A percentile compares a stretch with the other conserved stretches of the same genome.
These are phyloP conservation scores for Heterobasidion occidentale DNA, from an alignment of 1,284 basidiomycete species.

Conservation along the genomic window DNA sequence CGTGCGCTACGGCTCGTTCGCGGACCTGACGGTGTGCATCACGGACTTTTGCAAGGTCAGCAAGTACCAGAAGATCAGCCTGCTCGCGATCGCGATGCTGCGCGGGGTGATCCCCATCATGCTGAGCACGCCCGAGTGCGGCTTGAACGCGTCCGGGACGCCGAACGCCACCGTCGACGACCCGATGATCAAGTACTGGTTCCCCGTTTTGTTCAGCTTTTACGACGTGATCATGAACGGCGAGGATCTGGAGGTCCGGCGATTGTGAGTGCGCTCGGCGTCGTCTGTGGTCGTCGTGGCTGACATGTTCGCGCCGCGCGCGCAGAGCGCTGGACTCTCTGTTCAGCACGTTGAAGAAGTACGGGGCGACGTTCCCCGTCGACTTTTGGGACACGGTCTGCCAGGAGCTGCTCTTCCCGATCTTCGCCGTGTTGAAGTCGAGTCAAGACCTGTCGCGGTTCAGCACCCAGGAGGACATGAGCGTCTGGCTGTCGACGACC, in stretches of 20 bases:
- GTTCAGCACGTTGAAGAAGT: slow-evolving; percentile 89
- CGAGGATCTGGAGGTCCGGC: slow-evolving; percentile 95
- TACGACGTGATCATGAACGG: slow-evolving; percentile 99
- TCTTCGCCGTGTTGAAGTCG: slow-evolving; percentile 93
- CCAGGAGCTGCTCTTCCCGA: slow-evolving; percentile 96
- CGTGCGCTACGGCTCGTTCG: slow-evolving; percentile 89
- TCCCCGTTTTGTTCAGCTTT: slow-evolving; percentile 93
- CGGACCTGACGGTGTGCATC: slow-evolving; percentile 94
- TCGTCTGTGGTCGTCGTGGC: neutral
- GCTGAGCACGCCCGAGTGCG: slow-evolving; percentile 80
- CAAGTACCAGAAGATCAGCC: slow-evolving; percentile 97
- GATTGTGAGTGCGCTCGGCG: slow-evolving; percentile 56
- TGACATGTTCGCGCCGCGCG: neutral
- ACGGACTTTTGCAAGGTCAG: slow-evolving; percentile 99
- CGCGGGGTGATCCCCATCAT: slow-evolving; percentile 88
- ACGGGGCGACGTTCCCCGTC: slow-evolving; percentile 81
- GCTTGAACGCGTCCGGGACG: slow-evolving; percentile 36
- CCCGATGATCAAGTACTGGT: slow-evolving; percentile 94
- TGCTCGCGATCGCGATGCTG: slow-evolving; percentile 96
- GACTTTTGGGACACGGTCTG: slow-evolving; percentile 99
- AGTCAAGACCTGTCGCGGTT: slow-evolving; percentile 89
- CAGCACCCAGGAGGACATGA: slow-evolving; percentile 97
- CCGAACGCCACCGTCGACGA: slow-evolving; percentile 49
- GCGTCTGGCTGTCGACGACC: slow-evolving; percentile 98
- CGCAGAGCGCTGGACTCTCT: slow-evolving; percentile 89